These are phyloP conservation scores for Seminavis robusta DNA, from an alignment of 108 stramenopile species.

Conservation along the genomic window DNA sequence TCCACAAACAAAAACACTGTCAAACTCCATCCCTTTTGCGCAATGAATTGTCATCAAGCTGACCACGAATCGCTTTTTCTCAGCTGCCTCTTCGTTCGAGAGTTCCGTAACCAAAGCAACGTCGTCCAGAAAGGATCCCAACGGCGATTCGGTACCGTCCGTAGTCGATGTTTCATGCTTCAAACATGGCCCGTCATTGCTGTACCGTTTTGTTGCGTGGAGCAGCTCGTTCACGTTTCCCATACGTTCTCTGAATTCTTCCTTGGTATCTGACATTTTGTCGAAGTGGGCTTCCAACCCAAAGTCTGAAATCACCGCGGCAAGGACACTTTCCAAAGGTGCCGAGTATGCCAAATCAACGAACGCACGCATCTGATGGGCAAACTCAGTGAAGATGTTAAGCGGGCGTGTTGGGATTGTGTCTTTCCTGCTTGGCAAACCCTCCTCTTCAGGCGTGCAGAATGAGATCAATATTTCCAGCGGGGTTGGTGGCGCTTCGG, in stretches of 20 bases:
- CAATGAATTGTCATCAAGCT: constrained; percentile 91
- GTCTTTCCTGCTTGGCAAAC: constrained; percentile 4
- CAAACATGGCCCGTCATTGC: constrained; percentile 47
- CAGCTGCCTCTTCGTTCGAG: constrained; percentile 32
- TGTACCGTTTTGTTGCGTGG: constrained; percentile 56
- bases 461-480: constrained; percentile 65
- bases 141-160: constrained; percentile 29
- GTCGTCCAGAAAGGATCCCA: constrained; percentile 73
- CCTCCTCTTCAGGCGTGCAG: constrained; percentile 12
- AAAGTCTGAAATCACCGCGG: constrained; percentile 49
- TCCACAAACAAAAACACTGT: constrained; percentile 86
- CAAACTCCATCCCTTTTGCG: constrained; percentile 91
- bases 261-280: constrained; percentile 61
- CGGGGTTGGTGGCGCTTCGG: constrained; percentile 37
- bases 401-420: constrained; percentile 55
- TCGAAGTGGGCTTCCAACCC: constrained; percentile 59
- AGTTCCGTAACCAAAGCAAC: constrained; percentile 74
- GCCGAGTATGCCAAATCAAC: constrained; percentile 28
- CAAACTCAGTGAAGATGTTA: constrained; percentile 62
- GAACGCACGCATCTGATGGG: constrained; percentile 41
- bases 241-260: constrained; percentile 66
- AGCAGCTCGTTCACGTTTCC: constrained; percentile 67
- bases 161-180: neutral
- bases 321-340: constrained; percentile 41
- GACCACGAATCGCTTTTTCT: constrained; percentile 45